These are phyloP conservation scores for Aspergillus neoniger DNA, from an alignment of 2,329 filamentous ascomycete genomes.

Conservation along the genomic window DNA sequence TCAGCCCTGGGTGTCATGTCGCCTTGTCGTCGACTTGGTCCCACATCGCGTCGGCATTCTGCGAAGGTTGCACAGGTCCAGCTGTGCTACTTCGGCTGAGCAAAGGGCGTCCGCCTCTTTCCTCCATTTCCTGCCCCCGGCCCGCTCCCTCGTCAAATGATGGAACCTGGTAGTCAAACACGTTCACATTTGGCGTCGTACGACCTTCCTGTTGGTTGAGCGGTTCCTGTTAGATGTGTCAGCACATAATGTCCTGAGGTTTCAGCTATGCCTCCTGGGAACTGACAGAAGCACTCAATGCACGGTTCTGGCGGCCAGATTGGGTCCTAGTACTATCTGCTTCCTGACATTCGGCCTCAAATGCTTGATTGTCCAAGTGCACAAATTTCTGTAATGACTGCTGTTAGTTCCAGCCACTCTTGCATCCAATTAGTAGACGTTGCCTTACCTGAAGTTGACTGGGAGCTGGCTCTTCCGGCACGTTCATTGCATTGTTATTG, in stretches of 20 bases:
- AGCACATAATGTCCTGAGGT: background rate
- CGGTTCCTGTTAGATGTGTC: conserved; percentile 7
- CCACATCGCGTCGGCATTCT: conserved; percentile 8
- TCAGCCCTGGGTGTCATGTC: background rate
- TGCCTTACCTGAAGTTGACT: conserved; percentile 40
- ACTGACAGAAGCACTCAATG: conserved; percentile 4
- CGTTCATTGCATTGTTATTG: conserved; percentile 49
- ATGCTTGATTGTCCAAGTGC: conserved; percentile 51
- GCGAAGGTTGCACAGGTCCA: conserved; percentile 13
- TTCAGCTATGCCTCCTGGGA: background rate
- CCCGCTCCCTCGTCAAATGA: conserved; percentile 37
- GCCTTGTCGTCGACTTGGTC: conserved; percentile 1
- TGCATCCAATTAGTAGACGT: background rate
- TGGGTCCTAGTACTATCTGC: conserved; percentile 20
- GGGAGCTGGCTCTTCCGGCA: conserved; percentile 34
- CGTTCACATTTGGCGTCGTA: conserved; percentile 31
- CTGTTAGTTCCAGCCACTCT: conserved; percentile 14
- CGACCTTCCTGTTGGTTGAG: conserved; percentile 1
- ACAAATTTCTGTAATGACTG: conserved; percentile 46
- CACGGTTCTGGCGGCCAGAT: conserved; percentile 3
- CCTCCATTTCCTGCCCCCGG: conserved; percentile 43
- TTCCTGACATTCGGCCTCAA: conserved; percentile 38
- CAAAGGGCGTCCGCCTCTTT: conserved; percentile 32
- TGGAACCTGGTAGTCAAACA: conserved; percentile 43
- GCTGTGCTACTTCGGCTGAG: conserved; percentile 23